Base-by-base conservation (phyloP, 345 rosid genomes). In the Trapa bicornis region DNA sequence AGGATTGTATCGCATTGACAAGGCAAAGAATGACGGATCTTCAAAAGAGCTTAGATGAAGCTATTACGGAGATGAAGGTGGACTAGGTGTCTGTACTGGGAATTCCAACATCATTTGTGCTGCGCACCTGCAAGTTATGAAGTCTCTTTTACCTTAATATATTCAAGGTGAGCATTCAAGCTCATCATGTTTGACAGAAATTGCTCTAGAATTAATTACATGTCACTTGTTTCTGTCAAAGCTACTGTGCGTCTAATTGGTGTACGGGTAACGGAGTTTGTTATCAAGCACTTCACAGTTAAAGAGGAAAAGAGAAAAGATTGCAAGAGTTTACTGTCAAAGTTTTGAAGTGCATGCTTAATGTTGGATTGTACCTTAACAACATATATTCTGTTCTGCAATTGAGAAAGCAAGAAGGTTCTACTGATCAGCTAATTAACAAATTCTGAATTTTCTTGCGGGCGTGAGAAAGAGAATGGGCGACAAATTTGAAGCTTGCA, bases 1-100 rank as follows among this genome's bases (percentile, higher is more conserved):
- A 87, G 92, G 87, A 81, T 63, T 84, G 89, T 64, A 71, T 87
- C 60, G 85, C 83, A 67, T 65, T 84, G 71, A 83, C 92, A 13
- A 77, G 80, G 76, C 87, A 84, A 68, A 87, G 89, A 69, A 78
- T 75, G 56, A 80, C 74, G 71, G 87, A 87, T 75, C 82, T 87
- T 57, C 70, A 70, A 57, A 50, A 69, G 47, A 80, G 84, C 66
- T 74, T 87, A 65, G 87, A 83, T 14, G 86, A 85, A 66, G 83
- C 85, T 56, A 69, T 80, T 74, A 80, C 86, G 37, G 80, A 81
- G 5, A 85, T 83, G 87, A 87, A 83, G 73, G 65, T 77, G 58
- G 84, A 87, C 47, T 79, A 72, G 73, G 53, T 61, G 69, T 38
- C 41, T 37, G 10, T 61, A 37, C 38, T 33, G 63, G 16, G 38